These are phyloP conservation scores for Trichoderma arundinaceum DNA, from an alignment of 2,329 filamentous ascomycete species.

Conservation along the genomic window DNA sequence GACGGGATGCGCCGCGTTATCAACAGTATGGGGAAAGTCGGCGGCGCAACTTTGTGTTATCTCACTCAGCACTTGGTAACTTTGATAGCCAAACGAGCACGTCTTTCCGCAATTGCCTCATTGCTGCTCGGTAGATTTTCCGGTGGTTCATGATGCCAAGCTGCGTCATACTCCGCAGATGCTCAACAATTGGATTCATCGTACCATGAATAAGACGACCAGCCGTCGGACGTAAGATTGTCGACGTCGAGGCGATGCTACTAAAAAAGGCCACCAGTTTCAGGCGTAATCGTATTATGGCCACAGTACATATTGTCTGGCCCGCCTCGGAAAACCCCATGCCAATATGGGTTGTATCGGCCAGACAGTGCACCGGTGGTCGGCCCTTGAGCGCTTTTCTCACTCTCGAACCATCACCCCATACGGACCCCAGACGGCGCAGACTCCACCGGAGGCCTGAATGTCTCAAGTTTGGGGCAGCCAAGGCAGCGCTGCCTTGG, in stretches of 20 bases:
- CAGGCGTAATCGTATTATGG: conserved; percentile 11
- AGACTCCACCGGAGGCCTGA: conserved; percentile 22
- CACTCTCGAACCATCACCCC: conserved; percentile 28
- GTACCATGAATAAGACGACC: conserved; percentile 16
- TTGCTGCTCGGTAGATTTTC: not conserved
- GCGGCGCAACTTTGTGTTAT: conserved; percentile 9
- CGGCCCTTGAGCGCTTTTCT: conserved; percentile 25
- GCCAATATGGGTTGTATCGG: conserved; percentile 1
- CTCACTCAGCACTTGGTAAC: conserved; percentile 26
- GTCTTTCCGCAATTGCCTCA: conserved; percentile 6
- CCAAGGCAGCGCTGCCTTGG: conserved; percentile 20
- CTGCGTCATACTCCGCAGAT: conserved; percentile 4
- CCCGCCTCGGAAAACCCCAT: not conserved
- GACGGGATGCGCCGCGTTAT: conserved; percentile 27
- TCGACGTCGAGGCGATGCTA: not conserved
- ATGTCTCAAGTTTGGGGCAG: conserved; percentile 26
- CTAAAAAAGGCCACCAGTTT: not conserved
- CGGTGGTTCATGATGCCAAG: not conserved
- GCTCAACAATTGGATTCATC: conserved; percentile 1
- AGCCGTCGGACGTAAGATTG: not conserved
- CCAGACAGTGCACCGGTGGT: conserved; percentile 23
- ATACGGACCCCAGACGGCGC: conserved; percentile 18
- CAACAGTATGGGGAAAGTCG: conserved; percentile 18
- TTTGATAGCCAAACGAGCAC: conserved; percentile 1
- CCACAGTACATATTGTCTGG: not conserved